Evolutionary conservation across 768 basidiomycete genomes (phyloP).

Genomic region (Cystofilobasidium macerans): DNA sequence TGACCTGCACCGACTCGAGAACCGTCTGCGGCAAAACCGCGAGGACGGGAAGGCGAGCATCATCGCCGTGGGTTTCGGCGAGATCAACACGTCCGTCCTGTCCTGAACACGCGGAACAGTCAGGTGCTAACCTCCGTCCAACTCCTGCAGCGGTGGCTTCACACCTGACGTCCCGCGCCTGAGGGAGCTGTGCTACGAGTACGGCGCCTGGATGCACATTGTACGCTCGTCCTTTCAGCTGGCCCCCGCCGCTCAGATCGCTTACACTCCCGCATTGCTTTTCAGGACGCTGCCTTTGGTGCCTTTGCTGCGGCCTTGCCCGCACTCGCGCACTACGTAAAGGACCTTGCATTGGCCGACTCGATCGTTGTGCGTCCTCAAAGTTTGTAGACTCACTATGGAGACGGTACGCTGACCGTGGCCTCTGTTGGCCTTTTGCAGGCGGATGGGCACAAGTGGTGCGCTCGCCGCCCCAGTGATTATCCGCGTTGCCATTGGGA

Average conservation of each 20-base stretch:
- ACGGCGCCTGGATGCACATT: constrained; percentile 42
- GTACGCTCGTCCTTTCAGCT: constrained; percentile 22
- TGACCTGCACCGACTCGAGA: constrained; percentile 36
- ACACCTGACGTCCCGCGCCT: constrained; percentile 35
- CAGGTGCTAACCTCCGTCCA: not conserved
- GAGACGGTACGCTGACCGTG: constrained; percentile 29
- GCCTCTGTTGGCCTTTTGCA: not conserved
- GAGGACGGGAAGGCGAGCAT: constrained; percentile 35
- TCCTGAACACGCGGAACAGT: not conserved
- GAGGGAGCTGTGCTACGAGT: constrained; percentile 37
- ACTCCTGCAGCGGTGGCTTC: constrained; percentile 34
- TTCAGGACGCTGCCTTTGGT: constrained; percentile 39
- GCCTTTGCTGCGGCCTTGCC: constrained; percentile 41
- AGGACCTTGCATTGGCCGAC: constrained; percentile 40
- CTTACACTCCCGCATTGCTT: not conserved
- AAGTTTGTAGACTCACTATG: constrained; percentile 41
- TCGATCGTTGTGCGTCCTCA: constrained; percentile 31
- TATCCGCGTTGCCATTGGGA: not conserved
- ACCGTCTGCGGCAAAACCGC: constrained; percentile 31
- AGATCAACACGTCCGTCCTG: constrained; percentile 42
- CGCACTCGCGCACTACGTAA: constrained; percentile 32
- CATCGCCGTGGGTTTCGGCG: constrained; percentile 38
- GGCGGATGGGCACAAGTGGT: constrained; percentile 9
- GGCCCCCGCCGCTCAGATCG: not conserved
- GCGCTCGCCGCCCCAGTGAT: too few species aligned